A percentile compares a stretch with the other conserved stretches of the same genome.
Conservation (phyloP, 768 basidiomycete species). For the Tubosaeta sp. region DNA sequence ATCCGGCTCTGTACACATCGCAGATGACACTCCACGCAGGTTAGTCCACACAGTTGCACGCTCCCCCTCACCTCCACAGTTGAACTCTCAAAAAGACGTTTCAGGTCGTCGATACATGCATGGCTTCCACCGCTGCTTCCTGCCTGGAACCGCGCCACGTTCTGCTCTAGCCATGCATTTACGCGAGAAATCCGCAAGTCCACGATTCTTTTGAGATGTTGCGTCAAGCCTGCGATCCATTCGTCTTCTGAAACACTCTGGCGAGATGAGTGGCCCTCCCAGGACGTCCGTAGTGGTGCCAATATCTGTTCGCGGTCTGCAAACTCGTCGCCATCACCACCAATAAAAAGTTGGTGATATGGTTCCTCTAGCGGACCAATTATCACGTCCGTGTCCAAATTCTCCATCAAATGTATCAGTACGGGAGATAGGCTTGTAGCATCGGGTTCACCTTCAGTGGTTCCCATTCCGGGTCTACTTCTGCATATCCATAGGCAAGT, state of each 20-base stretch:
- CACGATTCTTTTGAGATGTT: slow-evolving; percentile 37
- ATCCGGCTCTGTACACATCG: slow-evolving; percentile 42
- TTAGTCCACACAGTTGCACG: slow-evolving; percentile 46
- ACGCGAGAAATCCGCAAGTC: slow-evolving; percentile 46
- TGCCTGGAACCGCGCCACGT: slow-evolving; percentile 43
- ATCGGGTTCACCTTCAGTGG: slow-evolving; percentile 46
- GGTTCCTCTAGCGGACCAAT: slow-evolving; percentile 37
- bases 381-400: slow-evolving; percentile 45
- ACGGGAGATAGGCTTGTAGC: too few relatives aligned
- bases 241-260: slow-evolving; percentile 21
- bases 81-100: slow-evolving; percentile 39
- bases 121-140: slow-evolving; percentile 19
- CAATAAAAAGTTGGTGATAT: slow-evolving; percentile 34
- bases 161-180: slow-evolving; percentile 46
- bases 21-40: slow-evolving; percentile 47
- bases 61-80: slow-evolving; percentile 43
- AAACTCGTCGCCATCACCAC: slow-evolving; percentile 13
- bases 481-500: slow-evolving; percentile 43
- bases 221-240: slow-evolving; percentile 39
- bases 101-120: slow-evolving; percentile 43
- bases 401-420: slow-evolving; percentile 28
- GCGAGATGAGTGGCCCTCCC: slow-evolving; percentile 16
- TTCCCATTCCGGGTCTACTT: slow-evolving; percentile 42
- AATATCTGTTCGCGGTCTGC: slow-evolving; percentile 12
- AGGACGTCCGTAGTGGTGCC: slow-evolving; percentile 12